Evolutionary conservation across 495 filamentous ascomycete species (phyloP).

Genomic region (Talaromyces ruber): DNA sequence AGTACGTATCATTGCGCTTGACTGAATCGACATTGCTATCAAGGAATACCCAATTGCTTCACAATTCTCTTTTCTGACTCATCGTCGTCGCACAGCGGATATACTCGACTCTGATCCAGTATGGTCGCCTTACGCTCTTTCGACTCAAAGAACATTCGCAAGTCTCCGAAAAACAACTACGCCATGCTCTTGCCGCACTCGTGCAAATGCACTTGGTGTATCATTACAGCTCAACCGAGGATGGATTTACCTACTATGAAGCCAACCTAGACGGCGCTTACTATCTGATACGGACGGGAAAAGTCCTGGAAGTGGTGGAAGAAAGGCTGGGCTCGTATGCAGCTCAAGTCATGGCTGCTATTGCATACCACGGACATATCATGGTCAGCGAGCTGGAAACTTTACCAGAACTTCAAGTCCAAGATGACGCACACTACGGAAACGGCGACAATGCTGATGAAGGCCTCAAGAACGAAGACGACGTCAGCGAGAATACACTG

Average conservation of each 20-base stretch:
- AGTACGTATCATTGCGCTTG: conserved; percentile 45
- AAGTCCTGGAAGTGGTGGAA: conserved; percentile 69
- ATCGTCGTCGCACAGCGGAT: conserved; percentile 46
- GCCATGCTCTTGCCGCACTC: conserved; percentile 71
- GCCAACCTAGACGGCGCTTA: conserved; percentile 69
- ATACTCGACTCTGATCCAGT: conserved; percentile 65
- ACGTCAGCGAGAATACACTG: conserved; percentile 14
- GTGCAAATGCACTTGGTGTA: conserved; percentile 81
- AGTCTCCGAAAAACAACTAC: conserved; percentile 59
- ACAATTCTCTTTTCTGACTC: neutral
- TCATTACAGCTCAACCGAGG: conserved; percentile 56
- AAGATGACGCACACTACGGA: conserved; percentile 20
- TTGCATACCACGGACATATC: conserved; percentile 71
- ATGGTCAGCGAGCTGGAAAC: conserved; percentile 58
- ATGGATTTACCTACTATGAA: conserved; percentile 66
- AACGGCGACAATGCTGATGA: conserved; percentile 11
- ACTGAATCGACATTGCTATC: neutral
- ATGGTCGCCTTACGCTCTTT: conserved; percentile 67
- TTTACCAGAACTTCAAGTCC: conserved; percentile 25
- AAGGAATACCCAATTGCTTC: neutral
- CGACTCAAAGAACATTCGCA: conserved; percentile 57
- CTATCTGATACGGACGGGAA: conserved; percentile 67
- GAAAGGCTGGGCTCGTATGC: conserved; percentile 61
- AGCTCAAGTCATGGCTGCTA: conserved; percentile 59
- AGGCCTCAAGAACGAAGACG: conserved; percentile 17